phyloP scores from a whole-genome alignment of 2,329 filamentous ascomycete species.

The Neofusicoccum kwambonambiense region DNA sequence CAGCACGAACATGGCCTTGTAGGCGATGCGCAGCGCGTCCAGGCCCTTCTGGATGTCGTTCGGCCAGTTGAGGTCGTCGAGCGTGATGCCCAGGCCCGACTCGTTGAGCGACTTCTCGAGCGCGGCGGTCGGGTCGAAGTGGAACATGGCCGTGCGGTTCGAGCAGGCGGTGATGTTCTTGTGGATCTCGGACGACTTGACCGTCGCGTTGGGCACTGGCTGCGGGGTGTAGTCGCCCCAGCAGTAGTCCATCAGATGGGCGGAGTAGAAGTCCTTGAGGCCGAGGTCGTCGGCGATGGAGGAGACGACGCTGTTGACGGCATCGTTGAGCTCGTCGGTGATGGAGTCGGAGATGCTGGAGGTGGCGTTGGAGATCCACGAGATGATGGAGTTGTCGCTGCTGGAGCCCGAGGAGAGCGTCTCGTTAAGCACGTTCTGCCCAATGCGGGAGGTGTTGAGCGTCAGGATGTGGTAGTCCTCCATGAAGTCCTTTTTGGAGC shows the following conservation, averaged over 20 bases:
- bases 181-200: slow-evolving; percentile 40
- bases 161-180: slow-evolving; percentile 58
- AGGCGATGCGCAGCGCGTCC: slow-evolving; percentile 49
- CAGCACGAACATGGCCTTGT: slow-evolving; percentile 56
- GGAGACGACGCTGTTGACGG: slow-evolving; percentile 26
- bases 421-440: slow-evolving; percentile 33
- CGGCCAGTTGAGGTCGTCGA: slow-evolving; percentile 58
- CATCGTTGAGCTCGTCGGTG: slow-evolving; percentile 35
- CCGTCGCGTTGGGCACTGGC: slow-evolving; percentile 44
- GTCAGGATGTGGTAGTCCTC: slow-evolving; percentile 58
- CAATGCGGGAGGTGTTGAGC: slow-evolving; percentile 58
- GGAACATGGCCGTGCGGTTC: slow-evolving; percentile 53
- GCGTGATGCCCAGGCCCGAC: slow-evolving; percentile 40
- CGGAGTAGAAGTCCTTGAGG: slow-evolving; percentile 61
- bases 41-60: slow-evolving; percentile 55
- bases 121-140: slow-evolving; percentile 55
- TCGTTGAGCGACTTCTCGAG: slow-evolving; percentile 50
- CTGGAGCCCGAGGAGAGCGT: slow-evolving; percentile 16
- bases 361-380: slow-evolving; percentile 31
- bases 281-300: slow-evolving; percentile 50
- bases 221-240: slow-evolving; percentile 47
- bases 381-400: slow-evolving; percentile 18
- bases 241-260: slow-evolving; percentile 62
- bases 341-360: slow-evolving; percentile 37
- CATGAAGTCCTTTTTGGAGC: slow-evolving; percentile 51